A percentile compares a stretch with the other conserved stretches of the same genome.
Conservation (phyloP, 2,329 filamentous ascomycete species). For the Colletotrichum eremochloae region DNA sequence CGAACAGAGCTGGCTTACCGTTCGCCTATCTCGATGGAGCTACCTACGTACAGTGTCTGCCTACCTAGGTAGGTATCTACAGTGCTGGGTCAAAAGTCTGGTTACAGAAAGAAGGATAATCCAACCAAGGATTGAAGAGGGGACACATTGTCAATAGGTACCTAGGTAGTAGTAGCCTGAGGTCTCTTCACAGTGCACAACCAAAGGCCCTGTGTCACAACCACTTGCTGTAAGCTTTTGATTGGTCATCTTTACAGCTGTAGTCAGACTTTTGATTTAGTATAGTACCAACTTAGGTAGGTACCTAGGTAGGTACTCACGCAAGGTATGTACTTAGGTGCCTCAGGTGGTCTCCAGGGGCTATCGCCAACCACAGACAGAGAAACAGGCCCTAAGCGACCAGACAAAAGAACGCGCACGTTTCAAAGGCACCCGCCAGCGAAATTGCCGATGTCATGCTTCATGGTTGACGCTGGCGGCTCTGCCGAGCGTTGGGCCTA, state of each 20-base stretch:
- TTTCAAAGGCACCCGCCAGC: slow-evolving; percentile 33
- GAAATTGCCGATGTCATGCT: slow-evolving; percentile 35
- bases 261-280: too few species aligned
- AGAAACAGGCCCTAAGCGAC: slow-evolving; percentile 1
- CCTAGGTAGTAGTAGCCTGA: background rate
- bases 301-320: background rate
- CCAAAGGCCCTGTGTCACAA: too few species aligned
- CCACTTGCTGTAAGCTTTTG: too few species aligned
- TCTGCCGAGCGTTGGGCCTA: background rate
- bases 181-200: too few species aligned
- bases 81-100: too few species aligned
- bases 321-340: background rate
- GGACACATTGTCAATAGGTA: background rate
- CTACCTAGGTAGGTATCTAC: too few species aligned
- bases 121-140: too few species aligned
- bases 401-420: slow-evolving; percentile 33
- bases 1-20: background rate
- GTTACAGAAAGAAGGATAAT: too few species aligned
- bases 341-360: background rate
- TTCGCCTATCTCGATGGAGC: background rate
- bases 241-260: too few species aligned
- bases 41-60: background rate
- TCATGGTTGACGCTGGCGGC: slow-evolving; percentile 13
- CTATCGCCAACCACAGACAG: background rate
- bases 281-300: background rate